Evolutionary conservation across 2,329 filamentous ascomycete species (phyloP).

Genomic region (Penicillium decumbens): DNA sequence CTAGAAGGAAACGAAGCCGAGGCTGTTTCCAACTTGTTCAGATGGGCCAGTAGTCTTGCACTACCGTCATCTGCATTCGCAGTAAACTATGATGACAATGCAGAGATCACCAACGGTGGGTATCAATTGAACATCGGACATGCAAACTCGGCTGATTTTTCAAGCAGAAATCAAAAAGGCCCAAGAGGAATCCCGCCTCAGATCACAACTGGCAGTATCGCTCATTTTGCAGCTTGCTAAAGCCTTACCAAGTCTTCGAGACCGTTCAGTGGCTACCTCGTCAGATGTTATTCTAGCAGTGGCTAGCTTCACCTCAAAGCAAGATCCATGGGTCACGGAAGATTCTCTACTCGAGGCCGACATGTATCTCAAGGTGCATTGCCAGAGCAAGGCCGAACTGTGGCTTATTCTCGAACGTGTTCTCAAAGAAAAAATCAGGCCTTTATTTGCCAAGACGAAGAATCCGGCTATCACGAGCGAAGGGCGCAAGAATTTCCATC

Average conservation of each 20-base stretch:
- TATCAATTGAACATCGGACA: too few species aligned
- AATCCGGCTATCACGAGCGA: constrained; percentile 42
- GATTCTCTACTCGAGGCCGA: constrained; percentile 13
- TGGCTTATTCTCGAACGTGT: constrained; percentile 22
- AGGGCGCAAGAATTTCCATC: constrained; percentile 44
- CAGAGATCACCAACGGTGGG: constrained; percentile 16
- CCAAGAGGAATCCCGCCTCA: constrained; percentile 25
- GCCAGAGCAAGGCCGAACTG: not conserved
- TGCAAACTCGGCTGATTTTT: not conserved
- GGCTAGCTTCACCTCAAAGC: constrained; percentile 30
- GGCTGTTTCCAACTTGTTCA: constrained; percentile 27
- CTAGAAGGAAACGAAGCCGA: constrained; percentile 22
- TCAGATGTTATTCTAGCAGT: constrained; percentile 30
- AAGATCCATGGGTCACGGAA: constrained; percentile 36
- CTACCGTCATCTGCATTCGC: constrained; percentile 34
- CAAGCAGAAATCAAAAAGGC: constrained; percentile 16
- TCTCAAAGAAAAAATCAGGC: constrained; percentile 34
- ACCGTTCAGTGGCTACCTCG: constrained; percentile 19
- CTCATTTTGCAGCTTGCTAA: constrained; percentile 20
- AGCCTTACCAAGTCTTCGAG: constrained; percentile 9
- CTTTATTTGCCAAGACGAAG: constrained; percentile 40
- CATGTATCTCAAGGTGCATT: constrained; percentile 3
- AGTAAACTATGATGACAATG: constrained; percentile 23
- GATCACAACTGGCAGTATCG: constrained; percentile 29
- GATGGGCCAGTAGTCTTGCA: constrained; percentile 31